Conservation (phyloP, 805 yeast genomes). For the Zygoascus flipseniorum region DNA sequence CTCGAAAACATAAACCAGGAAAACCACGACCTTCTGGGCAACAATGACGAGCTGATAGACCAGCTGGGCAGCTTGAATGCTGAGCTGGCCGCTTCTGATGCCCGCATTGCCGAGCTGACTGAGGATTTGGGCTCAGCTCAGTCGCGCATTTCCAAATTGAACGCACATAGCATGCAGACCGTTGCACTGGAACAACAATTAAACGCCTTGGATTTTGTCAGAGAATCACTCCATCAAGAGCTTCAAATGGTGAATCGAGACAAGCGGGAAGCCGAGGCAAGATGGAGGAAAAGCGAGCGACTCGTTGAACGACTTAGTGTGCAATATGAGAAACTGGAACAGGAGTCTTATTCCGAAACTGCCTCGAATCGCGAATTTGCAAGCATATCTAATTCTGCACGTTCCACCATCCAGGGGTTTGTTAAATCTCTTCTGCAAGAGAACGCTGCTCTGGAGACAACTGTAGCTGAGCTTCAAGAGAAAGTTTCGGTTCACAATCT, state of each 20-base stretch:
- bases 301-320: conserved; percentile 10
- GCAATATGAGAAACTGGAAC: conserved; percentile 13
- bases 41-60: conserved; percentile 10
- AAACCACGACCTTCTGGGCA: conserved; percentile 6
- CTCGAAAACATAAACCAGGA: conserved; percentile 7
- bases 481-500: neutral
- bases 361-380: neutral
- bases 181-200: conserved; percentile 13
- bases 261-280: conserved; percentile 9
- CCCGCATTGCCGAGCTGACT: conserved; percentile 7
- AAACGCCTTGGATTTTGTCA: conserved; percentile 8
- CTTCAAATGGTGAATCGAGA: conserved; percentile 8
- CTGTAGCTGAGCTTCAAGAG: conserved; percentile 1
- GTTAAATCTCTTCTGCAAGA: conserved; percentile 3
- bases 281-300: conserved; percentile 13
- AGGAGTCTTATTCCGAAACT: neutral
- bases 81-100: conserved; percentile 10
- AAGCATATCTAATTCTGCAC: neutral
- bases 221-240: conserved; percentile 13
- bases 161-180: conserved; percentile 10
- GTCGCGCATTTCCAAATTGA: conserved; percentile 8
- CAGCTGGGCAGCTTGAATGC: conserved; percentile 9
- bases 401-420: conserved; percentile 1
- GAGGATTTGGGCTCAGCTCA: conserved; percentile 8
- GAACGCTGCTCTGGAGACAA: conserved; percentile 2